These are phyloP conservation scores for Cercophora sp. DNA, from an alignment of 495 filamentous ascomycete genomes.

Conservation along the genomic window DNA sequence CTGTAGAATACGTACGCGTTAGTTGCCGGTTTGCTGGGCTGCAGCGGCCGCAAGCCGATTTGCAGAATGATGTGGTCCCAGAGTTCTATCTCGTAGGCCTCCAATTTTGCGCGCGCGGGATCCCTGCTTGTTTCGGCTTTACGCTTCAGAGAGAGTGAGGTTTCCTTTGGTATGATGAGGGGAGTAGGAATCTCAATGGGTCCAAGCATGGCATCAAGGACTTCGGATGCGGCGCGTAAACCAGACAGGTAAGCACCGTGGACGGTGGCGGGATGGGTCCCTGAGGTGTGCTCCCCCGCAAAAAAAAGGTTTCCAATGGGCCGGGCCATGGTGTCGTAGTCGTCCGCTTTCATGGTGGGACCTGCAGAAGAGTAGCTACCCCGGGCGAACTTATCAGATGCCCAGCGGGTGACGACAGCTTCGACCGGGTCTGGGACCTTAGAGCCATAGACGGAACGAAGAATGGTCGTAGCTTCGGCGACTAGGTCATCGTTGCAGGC, in stretches of 20 bases:
- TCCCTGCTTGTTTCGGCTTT: constrained; percentile 47
- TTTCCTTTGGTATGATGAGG: constrained; percentile 63
- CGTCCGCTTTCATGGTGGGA: constrained; percentile 70
- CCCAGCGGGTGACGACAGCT: constrained; percentile 92
- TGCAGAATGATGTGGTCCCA: constrained; percentile 62
- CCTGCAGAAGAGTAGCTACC: constrained; percentile 95
- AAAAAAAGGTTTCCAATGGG: constrained; percentile 87
- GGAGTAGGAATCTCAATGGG: constrained; percentile 73
- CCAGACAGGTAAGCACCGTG: constrained; percentile 96
- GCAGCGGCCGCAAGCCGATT: constrained; percentile 68
- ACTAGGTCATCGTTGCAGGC: constrained; percentile 70
- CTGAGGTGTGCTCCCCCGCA: constrained; percentile 92
- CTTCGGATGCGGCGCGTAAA: constrained; percentile 78
- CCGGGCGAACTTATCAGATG: constrained; percentile 77
- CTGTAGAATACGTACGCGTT: constrained; percentile 77
- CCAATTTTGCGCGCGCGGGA: constrained; percentile 51
- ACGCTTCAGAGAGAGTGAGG: constrained; percentile 43
- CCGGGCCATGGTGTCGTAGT: constrained; percentile 91
- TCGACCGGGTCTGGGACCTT: constrained; percentile 69
- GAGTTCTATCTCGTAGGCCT: constrained; percentile 71
- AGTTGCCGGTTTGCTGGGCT: constrained; percentile 63
- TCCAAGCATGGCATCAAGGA: constrained; percentile 73
- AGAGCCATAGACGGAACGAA: constrained; percentile 57
- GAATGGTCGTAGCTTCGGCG: constrained; percentile 69
- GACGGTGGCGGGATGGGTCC: constrained; percentile 92